phyloP scores from a whole-genome alignment of 441 rosid species.

The Arabidopsis lyrata region DNA sequence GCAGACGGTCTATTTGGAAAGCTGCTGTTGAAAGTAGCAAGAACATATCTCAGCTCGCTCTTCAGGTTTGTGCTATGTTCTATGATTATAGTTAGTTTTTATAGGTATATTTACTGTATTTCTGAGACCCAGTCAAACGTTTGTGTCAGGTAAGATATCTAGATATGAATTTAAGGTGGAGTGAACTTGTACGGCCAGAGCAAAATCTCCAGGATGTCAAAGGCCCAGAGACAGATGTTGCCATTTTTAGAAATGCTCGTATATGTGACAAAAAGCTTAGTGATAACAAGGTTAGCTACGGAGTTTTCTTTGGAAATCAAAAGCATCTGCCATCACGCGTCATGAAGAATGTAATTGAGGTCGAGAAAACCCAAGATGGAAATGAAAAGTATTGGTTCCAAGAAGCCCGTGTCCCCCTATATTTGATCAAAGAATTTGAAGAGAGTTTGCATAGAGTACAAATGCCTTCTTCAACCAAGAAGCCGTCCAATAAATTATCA shows the following conservation, averaged over 20 bases:
- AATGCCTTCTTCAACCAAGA: slow-evolving; percentile 45
- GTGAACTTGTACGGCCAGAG: slow-evolving; percentile 84
- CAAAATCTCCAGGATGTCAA: slow-evolving; percentile 75
- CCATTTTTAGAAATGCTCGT: slow-evolving; percentile 77
- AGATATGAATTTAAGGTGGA: slow-evolving; percentile 85
- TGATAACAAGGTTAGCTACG: slow-evolving; percentile 64
- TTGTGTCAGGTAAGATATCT: slow-evolving; percentile 79
- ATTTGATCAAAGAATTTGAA: slow-evolving; percentile 86
- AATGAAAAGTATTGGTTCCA: slow-evolving; percentile 77
- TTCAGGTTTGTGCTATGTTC: slow-evolving; percentile 68
- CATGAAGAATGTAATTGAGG: slow-evolving; percentile 72
- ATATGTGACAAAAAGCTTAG: slow-evolving; percentile 70
- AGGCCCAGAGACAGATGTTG: slow-evolving; percentile 78
- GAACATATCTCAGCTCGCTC: slow-evolving; percentile 80
- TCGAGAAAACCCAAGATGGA: slow-evolving; percentile 62
- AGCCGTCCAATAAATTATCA: slow-evolving; percentile 52
- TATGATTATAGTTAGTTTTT: slow-evolving; percentile 23
- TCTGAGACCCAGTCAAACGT: slow-evolving; percentile 38
- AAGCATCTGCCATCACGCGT: slow-evolving; percentile 95
- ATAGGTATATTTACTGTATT: slow-evolving; percentile 8
- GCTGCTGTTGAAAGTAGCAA: slow-evolving; percentile 83
- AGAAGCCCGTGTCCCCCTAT: slow-evolving; percentile 73
- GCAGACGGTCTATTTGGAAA: slow-evolving; percentile 77
- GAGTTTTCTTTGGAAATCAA: slow-evolving; percentile 78
- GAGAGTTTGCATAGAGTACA: slow-evolving; percentile 52